phyloP scores from a whole-genome alignment of 176 grass and related monocot genomes.

The Lolium multiflorum region DNA sequence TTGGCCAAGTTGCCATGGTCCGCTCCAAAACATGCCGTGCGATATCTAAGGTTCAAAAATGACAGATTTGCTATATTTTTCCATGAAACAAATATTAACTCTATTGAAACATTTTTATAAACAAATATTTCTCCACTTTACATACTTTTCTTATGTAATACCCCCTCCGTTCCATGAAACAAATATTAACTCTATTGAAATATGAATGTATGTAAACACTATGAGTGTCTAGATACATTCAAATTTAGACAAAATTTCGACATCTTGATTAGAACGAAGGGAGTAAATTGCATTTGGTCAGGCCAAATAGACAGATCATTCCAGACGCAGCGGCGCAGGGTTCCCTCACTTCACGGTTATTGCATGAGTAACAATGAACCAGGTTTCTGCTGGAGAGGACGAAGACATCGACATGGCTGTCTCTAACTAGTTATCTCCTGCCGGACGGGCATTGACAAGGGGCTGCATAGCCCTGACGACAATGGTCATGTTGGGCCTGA shows the following conservation, averaged over 20 bases:
- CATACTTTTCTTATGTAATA: neutral
- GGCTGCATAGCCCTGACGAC: constrained; percentile 89
- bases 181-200: no score
- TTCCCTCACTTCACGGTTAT: neutral
- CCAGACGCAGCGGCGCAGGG: neutral
- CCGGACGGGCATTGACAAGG: constrained; percentile 55
- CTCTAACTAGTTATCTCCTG: constrained; percentile 38
- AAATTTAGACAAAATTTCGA: no score
- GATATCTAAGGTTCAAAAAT: no score
- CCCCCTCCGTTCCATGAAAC: no score
- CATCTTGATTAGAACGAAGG: no score
- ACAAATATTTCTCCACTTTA: neutral
- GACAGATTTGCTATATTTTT: no score
- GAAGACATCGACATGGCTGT: neutral
- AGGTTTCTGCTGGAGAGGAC: neutral
- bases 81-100: no score
- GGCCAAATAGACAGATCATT: neutral
- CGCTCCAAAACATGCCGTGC: no score
- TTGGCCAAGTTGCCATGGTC: no score
- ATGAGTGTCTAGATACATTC: no score
- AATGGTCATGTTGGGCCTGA: constrained; percentile 94
- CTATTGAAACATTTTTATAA: no score
- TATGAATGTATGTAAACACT: no score
- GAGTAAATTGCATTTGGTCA: neutral
- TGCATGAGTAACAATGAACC: neutral